Conservation (phyloP, 176 grass and related monocot genomes). For the Poa pratensis region DNA sequence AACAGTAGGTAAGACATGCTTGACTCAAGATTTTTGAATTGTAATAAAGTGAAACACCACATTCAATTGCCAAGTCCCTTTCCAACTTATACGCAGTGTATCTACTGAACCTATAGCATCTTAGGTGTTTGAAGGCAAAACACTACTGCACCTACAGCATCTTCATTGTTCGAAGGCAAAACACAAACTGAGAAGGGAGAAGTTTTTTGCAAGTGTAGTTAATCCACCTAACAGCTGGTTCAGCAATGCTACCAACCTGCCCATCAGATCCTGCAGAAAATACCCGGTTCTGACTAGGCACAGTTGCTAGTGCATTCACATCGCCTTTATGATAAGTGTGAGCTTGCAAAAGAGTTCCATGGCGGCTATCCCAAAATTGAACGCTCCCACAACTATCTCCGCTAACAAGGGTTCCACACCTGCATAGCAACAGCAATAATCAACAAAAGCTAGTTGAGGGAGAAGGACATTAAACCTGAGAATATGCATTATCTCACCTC, state of each 20-base stretch:
- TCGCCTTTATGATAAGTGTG: slow-evolving; percentile 83
- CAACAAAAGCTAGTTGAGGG: not conserved
- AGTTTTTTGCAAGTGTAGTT: slow-evolving; percentile 27
- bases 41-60: not conserved
- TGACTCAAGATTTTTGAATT: not conserved
- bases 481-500: no score
- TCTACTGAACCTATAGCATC: not conserved
- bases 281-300: slow-evolving; percentile 77
- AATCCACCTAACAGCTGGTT: slow-evolving; percentile 48
- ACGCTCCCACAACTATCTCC: slow-evolving; percentile 90
- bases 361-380: slow-evolving; percentile 90
- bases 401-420: slow-evolving; percentile 94
- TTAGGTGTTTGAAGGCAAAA: not conserved
- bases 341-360: slow-evolving; percentile 94
- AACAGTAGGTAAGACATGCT: not conserved
- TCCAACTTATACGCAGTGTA: not conserved
- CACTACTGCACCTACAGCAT: not conserved
- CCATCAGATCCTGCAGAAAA: slow-evolving; percentile 99
- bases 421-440: slow-evolving; percentile 54
- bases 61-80: not conserved
- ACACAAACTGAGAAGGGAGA: not conserved
- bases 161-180: slow-evolving; percentile 1
- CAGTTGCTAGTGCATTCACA: slow-evolving; percentile 79
- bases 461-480: no score
- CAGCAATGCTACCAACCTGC: slow-evolving; percentile 71